Base-by-base conservation (phyloP, 805 yeast species). In the Saccharomycopsis capsularis region DNA sequence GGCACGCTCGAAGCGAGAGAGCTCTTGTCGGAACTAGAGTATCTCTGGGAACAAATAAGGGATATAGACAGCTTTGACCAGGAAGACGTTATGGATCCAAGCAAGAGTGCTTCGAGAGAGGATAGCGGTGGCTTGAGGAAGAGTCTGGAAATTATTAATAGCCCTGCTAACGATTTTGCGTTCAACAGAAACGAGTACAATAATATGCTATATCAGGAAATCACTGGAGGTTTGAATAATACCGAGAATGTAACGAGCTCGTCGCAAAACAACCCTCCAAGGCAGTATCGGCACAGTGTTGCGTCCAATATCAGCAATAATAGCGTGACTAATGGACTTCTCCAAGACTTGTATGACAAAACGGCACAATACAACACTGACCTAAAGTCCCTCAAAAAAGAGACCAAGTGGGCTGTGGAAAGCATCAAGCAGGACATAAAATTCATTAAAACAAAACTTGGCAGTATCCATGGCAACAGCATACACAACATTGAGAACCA, bases 31-130 rank as follows among this genome's bases (percentile, higher is more conserved):
- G 93, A 85, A 57, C 70, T 87, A 55, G 90, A 85, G 60, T 75
- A 71, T 55, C 65, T 82, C 38, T 86, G 90, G 89, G 83, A 80
- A 61, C 88, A 81, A 60, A 78, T 82, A 52, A 78, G 75, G 56
- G 78, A 78, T 56, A 55, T 67, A 4, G 44, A 45, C 16, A 44
- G 34, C n/a, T n/a, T n/a, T n/a, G 32, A 27, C 13, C 7, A 13
- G 11, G 32, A 27, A 27, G 32, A 13, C 32, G 32, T 7, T 27
- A 11, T 36, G 39, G n/a, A 36, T 18, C 16, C 9, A 18, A 16
- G 18, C n/a, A 15, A 18, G 7, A n/a, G 39, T 18, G 21, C 39
- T 18, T 39, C 15, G 15, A n/a, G 22, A 16, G 36, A n/a, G 19
- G 25, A 21, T 18, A 27, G n/a, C 44, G 24, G 13, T 13, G n/a